Conservation (phyloP, 352 stramenopile genomes). For the Pythium apleroticum region DNA sequence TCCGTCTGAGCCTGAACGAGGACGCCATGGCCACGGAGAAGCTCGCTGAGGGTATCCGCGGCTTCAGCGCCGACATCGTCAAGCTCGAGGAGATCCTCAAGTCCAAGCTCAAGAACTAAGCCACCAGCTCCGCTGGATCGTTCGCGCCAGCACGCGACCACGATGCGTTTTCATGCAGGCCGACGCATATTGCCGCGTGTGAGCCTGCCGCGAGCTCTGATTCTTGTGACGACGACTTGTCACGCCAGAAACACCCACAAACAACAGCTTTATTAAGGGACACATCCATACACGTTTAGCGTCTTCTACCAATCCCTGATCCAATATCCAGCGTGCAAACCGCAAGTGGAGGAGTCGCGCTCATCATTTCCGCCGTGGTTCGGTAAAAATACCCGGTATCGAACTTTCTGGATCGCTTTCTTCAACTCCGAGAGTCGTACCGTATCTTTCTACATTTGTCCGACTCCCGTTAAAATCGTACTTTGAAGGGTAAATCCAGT, state of each 20-base stretch:
- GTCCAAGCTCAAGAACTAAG: slow-evolving; percentile 89
- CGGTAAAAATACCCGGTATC: neutral
- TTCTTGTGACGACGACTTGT: neutral
- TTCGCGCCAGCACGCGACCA: neutral
- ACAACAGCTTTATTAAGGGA: slow-evolving; percentile 9
- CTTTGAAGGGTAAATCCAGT: neutral
- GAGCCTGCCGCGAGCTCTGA: slow-evolving; percentile 2
- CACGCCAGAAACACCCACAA: neutral
- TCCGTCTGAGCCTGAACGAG: slow-evolving; percentile 98
- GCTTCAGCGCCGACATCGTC: slow-evolving; percentile 96
- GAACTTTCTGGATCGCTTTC: neutral
- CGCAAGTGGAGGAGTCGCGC: neutral
- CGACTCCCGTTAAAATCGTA: neutral
- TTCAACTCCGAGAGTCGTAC: neutral
- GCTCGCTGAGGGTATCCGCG: slow-evolving; percentile 96
- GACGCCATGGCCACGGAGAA: slow-evolving; percentile 98
- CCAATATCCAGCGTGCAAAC: neutral
- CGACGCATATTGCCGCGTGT: neutral
- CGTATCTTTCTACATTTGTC: neutral
- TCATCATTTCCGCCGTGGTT: neutral
- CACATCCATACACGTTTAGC: slow-evolving; percentile 5
- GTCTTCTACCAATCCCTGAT: neutral
- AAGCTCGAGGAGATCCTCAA: slow-evolving; percentile 99
- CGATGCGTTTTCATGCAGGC: slow-evolving; percentile 4
- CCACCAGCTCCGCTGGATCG: slow-evolving; percentile 45